Evolutionary conservation across 495 filamentous ascomycete species (phyloP), one percentile per base, ranked within the genome.

Genomic region (Neurospora sp.): DNA sequence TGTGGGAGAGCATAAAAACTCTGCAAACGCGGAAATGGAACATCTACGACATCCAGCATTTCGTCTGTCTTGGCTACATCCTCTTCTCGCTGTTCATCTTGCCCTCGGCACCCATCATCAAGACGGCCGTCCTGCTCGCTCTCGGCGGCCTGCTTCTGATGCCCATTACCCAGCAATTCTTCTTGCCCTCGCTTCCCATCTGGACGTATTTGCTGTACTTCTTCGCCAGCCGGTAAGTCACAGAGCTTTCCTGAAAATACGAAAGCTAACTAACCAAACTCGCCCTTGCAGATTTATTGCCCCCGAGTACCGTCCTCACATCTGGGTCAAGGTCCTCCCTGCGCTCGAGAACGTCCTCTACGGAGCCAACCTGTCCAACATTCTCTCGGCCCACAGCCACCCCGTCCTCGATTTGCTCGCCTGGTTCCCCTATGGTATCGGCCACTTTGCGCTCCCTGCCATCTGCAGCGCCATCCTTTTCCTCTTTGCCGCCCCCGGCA

Each of bases 281-380:
- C 16, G 12, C 65, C 41, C n/a, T 12, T 18, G 38, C 69, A 82
- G 81, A 68, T 98, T 96, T 82, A 91, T 98, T 75, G 91, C 93
- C 10, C 87, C 88, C 72, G 92, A 93, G 76, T 94, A 92, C 82
- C 88, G 95, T 48, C 93, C 93, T 68, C 91, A 92, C 59, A 97
- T 98, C 76, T 97, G 94, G 92, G 95, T 97, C 72, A 91, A 93
- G 73, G 93, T 98, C 27, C 86, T 98, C 14, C 95, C 95, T 4
- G 92, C 95, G n/a, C 87, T 98, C 74, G 95, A 98, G 80, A 97
- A 98, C 82, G 96, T 98, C 71, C 85, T 98, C 69, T 98, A 98
- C 79, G 95, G 95, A 69, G 93, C 93, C 40, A 97, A 97, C 83
- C 88, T 98, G 69, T 96, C 93, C 84, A 97, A 97, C 81, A 96